A percentile compares a stretch with the other conserved stretches of the same genome.
Evolutionary conservation across 768 basidiomycete genomes (phyloP).

Genomic region (Lanmaoa rubissima): DNA sequence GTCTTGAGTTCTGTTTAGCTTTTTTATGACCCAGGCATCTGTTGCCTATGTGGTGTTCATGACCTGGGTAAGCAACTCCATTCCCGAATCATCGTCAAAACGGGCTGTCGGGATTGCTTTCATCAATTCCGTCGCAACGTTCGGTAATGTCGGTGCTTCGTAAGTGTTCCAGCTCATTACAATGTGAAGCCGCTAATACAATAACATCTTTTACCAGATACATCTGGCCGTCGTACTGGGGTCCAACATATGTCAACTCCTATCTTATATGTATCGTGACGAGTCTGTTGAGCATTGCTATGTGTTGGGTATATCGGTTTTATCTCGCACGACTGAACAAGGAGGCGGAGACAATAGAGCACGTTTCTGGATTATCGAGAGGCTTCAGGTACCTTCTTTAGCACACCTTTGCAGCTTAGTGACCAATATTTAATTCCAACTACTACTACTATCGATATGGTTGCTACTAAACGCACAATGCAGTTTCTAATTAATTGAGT

Average conservation of each 20-base stretch:
- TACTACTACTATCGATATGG: background rate
- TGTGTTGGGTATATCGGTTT: conserved; percentile 47
- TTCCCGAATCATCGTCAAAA: conserved; percentile 81
- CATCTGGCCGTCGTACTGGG: conserved; percentile 66
- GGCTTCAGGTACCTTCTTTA: conserved; percentile 49
- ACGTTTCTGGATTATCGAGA: conserved; percentile 31
- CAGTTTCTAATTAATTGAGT: background rate
- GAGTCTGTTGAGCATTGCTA: conserved; percentile 45
- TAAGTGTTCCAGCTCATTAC: conserved; percentile 39
- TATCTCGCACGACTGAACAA: conserved; percentile 43
- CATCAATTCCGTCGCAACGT: conserved; percentile 74
- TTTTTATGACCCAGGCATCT: conserved; percentile 73
- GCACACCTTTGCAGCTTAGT: background rate
- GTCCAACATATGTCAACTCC: conserved; percentile 63
- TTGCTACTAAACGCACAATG: background rate
- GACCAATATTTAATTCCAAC: background rate
- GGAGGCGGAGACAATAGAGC: conserved; percentile 37
- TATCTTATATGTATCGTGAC: conserved; percentile 73
- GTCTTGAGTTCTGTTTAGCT: conserved; percentile 39
- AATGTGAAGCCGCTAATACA: background rate
- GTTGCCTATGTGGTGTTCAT: conserved; percentile 65
- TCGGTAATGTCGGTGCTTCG: conserved; percentile 80
- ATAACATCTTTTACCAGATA: conserved; percentile 38
- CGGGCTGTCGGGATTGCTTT: conserved; percentile 81
- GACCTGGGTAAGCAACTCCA: conserved; percentile 49